These are phyloP conservation scores for Coemansia sp. DNA, from an alignment of 192 early-diverging fungal species.

Conservation along the genomic window DNA sequence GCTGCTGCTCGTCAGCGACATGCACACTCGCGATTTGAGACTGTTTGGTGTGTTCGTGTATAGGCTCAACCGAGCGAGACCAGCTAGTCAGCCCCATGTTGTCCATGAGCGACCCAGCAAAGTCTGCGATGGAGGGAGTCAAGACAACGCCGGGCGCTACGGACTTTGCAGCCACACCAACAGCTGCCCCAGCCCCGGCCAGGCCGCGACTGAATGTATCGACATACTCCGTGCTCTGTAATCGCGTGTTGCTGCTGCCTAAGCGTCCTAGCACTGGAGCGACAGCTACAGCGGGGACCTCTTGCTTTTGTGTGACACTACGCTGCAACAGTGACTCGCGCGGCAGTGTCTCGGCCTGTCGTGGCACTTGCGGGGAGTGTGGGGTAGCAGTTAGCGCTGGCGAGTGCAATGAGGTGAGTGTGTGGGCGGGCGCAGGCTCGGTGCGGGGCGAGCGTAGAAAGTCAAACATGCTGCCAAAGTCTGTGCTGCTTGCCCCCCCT, in stretches of 20 bases:
- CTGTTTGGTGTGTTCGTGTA: neutral
- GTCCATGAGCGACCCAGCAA: slow-evolving; percentile 28
- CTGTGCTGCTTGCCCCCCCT: neutral
- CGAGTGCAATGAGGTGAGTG: neutral
- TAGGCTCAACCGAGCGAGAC: neutral
- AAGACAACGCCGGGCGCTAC: slow-evolving; percentile 3
- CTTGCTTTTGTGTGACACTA: neutral
- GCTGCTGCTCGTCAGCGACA: neutral
- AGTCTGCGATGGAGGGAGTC: slow-evolving; percentile 34
- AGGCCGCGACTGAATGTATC: neutral
- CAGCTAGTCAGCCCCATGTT: slow-evolving; percentile 13
- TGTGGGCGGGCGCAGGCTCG: neutral
- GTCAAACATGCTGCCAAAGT: slow-evolving; percentile 33
- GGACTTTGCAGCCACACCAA: neutral
- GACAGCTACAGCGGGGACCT: neutral
- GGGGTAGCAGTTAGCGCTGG: neutral
- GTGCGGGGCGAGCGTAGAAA: slow-evolving; percentile 14
- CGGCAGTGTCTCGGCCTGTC: neutral
- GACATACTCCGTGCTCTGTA: neutral
- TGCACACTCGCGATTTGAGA: neutral
- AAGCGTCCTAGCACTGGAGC: neutral
- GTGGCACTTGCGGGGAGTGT: neutral
- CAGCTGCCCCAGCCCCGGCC: neutral
- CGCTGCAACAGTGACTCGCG: neutral
- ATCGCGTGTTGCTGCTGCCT: neutral